A percentile compares a stretch with the other conserved stretches of the same genome.
phyloP scores from a whole-genome alignment of 2,329 filamentous ascomycete genomes.

The Cercospora sojina region DNA sequence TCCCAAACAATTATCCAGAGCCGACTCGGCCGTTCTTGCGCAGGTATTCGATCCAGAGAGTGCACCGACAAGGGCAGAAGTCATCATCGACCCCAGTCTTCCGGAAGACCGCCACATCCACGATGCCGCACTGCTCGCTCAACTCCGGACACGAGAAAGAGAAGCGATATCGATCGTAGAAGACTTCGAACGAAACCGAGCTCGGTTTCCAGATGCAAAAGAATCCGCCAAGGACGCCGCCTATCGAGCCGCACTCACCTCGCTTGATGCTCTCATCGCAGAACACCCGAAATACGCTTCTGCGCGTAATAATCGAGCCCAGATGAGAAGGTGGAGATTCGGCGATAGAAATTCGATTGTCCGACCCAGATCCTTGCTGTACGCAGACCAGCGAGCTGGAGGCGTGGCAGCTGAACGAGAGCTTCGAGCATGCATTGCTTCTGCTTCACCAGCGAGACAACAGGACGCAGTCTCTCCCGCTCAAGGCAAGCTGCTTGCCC shows the following conservation, averaged over 20 bases:
- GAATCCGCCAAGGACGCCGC: slow-evolving; percentile 22
- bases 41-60: slow-evolving; percentile 37
- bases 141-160: slow-evolving; percentile 28
- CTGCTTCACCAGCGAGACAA: slow-evolving; percentile 56
- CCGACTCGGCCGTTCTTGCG: slow-evolving; percentile 51
- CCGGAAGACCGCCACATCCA: slow-evolving; percentile 30
- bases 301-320: slow-evolving; percentile 72
- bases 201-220: slow-evolving; percentile 10
- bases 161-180: slow-evolving; percentile 34
- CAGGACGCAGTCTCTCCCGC: slow-evolving; percentile 60
- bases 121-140: slow-evolving; percentile 18
- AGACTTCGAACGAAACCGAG: slow-evolving; percentile 20
- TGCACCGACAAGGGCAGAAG: slow-evolving; percentile 27
- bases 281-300: slow-evolving; percentile 67
- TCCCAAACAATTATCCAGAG: slow-evolving; percentile 25
- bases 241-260: slow-evolving; percentile 31
- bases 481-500: slow-evolving; percentile 64
- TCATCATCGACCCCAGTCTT: slow-evolving; percentile 29
- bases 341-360: slow-evolving; percentile 51
- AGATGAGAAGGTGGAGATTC: slow-evolving; percentile 49
- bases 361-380: slow-evolving; percentile 12
- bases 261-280: slow-evolving; percentile 57
- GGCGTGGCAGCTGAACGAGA: slow-evolving; percentile 35
- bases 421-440: slow-evolving; percentile 52
- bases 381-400: slow-evolving; percentile 4